phyloP scores from a whole-genome alignment of 306 rosid genomes.

The Acacia crassicarpa region DNA sequence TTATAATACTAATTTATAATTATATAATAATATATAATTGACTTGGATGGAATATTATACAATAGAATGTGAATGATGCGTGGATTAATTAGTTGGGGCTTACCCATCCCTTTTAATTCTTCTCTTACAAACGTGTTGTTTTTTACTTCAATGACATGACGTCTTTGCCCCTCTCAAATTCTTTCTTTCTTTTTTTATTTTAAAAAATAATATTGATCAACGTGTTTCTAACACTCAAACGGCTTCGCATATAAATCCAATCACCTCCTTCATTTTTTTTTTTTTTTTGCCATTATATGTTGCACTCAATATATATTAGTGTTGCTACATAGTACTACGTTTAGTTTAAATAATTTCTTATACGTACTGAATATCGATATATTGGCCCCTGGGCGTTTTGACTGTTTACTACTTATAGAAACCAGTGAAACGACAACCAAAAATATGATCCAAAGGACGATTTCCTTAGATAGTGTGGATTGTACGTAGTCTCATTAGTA shows the following conservation, averaged over 20 bases:
- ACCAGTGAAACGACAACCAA: not conserved
- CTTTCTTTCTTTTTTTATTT: no score
- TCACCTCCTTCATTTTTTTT: not conserved
- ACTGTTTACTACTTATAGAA: not conserved
- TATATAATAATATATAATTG: not conserved
- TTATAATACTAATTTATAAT: no score
- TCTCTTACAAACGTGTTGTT: not conserved
- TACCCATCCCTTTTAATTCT: not conserved
- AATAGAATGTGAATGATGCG: conserved; percentile 17
- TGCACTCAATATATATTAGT: no score
- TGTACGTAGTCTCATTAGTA: not conserved
- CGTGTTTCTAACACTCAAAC: not conserved
- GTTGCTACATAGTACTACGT: not conserved
- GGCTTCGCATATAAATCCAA: not conserved
- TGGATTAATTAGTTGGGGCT: not conserved
- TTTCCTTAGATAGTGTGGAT: not conserved
- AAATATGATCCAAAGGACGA: not conserved
- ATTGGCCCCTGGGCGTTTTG: not conserved
- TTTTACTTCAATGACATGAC: conserved; percentile 6
- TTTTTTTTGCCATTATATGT: not conserved
- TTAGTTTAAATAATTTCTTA: not conserved
- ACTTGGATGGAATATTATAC: not conserved
- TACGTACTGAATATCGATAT: not conserved
- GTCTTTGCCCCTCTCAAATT: not conserved
- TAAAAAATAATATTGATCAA: not conserved